Percentiles rank a stretch among this genome's conserved stretches.
Evolutionary conservation across 495 filamentous ascomycete genomes (phyloP).

Genomic region (Tuber brumale): DNA sequence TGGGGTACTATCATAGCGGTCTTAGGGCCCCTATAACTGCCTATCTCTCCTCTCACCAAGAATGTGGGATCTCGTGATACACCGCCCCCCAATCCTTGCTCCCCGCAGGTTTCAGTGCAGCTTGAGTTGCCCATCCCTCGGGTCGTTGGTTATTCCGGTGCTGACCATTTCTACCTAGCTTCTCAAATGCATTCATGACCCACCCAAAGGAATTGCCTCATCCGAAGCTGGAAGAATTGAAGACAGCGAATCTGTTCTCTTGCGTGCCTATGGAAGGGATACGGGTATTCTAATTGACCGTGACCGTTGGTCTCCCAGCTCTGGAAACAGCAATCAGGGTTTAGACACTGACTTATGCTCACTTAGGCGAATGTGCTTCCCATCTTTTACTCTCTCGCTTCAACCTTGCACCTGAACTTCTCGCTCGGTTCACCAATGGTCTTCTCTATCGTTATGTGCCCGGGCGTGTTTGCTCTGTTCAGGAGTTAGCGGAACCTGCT

Average conservation of each 20-base stretch:
- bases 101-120: neutral
- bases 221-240: slow-evolving; percentile 42
- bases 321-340: neutral
- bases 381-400: slow-evolving; percentile 66
- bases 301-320: slow-evolving; percentile 60
- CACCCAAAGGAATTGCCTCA: slow-evolving; percentile 53
- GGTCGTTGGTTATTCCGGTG: neutral
- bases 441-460: slow-evolving; percentile 87
- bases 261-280: slow-evolving; percentile 90
- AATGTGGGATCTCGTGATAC: slow-evolving; percentile 8
- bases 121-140: neutral
- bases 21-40: neutral
- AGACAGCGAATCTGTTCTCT: slow-evolving; percentile 79
- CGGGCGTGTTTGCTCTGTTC: slow-evolving; percentile 68
- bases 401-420: slow-evolving; percentile 73
- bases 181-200: slow-evolving; percentile 77
- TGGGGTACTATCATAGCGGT: neutral
- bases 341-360: neutral
- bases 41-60: slow-evolving; percentile 7
- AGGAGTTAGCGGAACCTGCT: slow-evolving; percentile 62
- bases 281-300: slow-evolving; percentile 95
- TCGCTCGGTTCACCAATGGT: slow-evolving; percentile 93
- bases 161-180: slow-evolving; percentile 50
- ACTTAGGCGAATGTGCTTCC: slow-evolving; percentile 60
- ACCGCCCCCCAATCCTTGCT: neutral